Evolutionary conservation across 2,329 filamentous ascomycete genomes (phyloP), one percentile per base, ranked within the genome.

Genomic region (Paecilomyces variotii): DNA sequence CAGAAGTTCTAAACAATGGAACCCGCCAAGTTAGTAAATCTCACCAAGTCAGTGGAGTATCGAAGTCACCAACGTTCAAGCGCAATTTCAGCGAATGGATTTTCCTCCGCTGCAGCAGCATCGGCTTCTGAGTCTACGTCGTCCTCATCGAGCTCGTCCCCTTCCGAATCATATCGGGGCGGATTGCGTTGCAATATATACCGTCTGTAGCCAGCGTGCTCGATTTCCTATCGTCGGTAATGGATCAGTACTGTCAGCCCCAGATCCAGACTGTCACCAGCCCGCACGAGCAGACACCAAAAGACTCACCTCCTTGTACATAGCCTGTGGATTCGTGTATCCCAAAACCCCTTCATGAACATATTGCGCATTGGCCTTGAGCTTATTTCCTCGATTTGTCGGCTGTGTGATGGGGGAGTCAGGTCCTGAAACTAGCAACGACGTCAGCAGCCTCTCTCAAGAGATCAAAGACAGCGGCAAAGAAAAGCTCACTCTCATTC

Each of bases 121-220:
- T 83, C 81, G n/a, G 80, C 81, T 58, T 84, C 81, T 55, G 81
- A 79, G 64, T 84, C 80, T 65, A 80, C 80, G 67, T 84, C 82
- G 59, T 82, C 79, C 25, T 80, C 78, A 35, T 84, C 82, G 54
- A 86, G 76, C 60, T 86, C 80, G 62, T 85, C 84, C 57, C 85
- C 85, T 67, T 87, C 83, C n/a, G 81, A 82, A 66, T 87, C 84
- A 69, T 82, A 84, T 62, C 82, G 79, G 56, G 78, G 76, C 4
- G 85, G 84, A 59, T 86, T 87, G 49, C 76, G 79, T 62, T 80
- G 77, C 54, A 87, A 75, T 56, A 86, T 85, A 67, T 82, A 78
- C 65, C 85, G 79, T 50, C 79, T 76, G 69, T 86, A 86, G 53
- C 85, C 85, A 50, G 83, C 84, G 68, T 87, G 84, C 53, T 84